Evolutionary conservation across 176 grass and related monocot species (phyloP), one percentile per base, ranked within the genome.

Genomic region (Cenchrus purpureus): DNA sequence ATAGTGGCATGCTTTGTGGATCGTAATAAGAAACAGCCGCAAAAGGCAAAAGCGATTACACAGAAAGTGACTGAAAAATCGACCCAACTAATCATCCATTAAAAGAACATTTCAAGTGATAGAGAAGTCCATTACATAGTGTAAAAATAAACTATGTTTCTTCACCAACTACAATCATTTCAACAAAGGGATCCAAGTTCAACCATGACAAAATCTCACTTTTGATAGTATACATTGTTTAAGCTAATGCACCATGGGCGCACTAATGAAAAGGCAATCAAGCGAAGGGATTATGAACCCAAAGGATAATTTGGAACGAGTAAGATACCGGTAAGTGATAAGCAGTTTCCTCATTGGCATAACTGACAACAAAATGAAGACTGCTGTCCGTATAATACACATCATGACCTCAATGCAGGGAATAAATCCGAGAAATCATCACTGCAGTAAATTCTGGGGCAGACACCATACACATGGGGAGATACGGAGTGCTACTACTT

Each of bases 11-110:
- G 67, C 20, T 59, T 82, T 13, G 28, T 31, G n/a, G n/a, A 61
- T 79, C 7, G 19, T 53, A 45, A 52, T 61, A 79, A 50, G 42
- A 52, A 79, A 60, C 65, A 71, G 40, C 8, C 59, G 29, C 52
- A 40, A 86, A 83, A 78, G 68, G 73, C 42, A 46, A 89, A 81
- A 76, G 28, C n/a, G 56, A 81, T 19, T 55, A 63, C 51, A 16
- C 22, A 81, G 78, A 77, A 54, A 89, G 50, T 65, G 72, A 86
- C 71, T 65, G 56, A 65, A 65, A 45, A 75, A 71, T 82, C 12
- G 4, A 71, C 63, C 51, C 6, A 68, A 51, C 63, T 25, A 58
- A 45, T 60, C 32, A 2, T 40, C 9, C 46, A 50, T 59, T 52
- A 43, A 15, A 70, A 19, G 34, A 77, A 52, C 13, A 58, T 19